These are phyloP conservation scores for Arachis monticola DNA, from an alignment of 331 rosid genomes.

Conservation along the genomic window DNA sequence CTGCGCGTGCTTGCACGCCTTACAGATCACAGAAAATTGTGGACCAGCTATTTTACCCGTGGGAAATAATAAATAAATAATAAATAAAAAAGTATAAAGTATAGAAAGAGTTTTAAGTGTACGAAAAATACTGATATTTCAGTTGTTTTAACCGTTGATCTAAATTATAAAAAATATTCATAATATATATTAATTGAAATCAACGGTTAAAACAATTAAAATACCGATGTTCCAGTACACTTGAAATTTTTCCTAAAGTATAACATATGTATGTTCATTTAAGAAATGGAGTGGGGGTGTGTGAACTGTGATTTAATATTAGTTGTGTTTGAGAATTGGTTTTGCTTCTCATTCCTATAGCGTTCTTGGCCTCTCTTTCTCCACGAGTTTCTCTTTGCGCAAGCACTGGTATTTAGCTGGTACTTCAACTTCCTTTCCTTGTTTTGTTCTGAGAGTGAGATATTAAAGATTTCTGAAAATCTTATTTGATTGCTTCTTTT, in stretches of 20 bases:
- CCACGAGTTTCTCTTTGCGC: constrained; percentile 39
- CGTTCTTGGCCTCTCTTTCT: constrained; percentile 47
- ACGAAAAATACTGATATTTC: no score
- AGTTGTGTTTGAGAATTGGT: constrained; percentile 17
- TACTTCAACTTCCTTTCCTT: constrained; percentile 14
- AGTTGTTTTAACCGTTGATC: no score
- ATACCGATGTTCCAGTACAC: no score
- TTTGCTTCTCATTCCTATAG: constrained; percentile 29
- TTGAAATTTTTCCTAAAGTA: no score
- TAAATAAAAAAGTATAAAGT: no score
- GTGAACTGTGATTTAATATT: constrained; percentile 27
- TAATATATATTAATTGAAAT: no score
- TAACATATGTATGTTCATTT: not conserved
- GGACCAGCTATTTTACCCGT: constrained; percentile 41
- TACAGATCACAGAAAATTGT: constrained; percentile 26
- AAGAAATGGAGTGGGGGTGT: constrained; percentile 21
- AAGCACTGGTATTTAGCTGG: constrained; percentile 52
- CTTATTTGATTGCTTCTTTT: not conserved
- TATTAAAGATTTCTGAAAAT: not conserved
- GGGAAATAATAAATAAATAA: not conserved
- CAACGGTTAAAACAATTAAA: no score
- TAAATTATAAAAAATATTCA: no score
- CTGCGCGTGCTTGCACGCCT: constrained; percentile 44
- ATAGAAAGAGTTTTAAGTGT: no score
- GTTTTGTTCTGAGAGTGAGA: not conserved